phyloP scores from a whole-genome alignment of 1,139 yeast genomes.

The Sugiyamaella novakii region DNA sequence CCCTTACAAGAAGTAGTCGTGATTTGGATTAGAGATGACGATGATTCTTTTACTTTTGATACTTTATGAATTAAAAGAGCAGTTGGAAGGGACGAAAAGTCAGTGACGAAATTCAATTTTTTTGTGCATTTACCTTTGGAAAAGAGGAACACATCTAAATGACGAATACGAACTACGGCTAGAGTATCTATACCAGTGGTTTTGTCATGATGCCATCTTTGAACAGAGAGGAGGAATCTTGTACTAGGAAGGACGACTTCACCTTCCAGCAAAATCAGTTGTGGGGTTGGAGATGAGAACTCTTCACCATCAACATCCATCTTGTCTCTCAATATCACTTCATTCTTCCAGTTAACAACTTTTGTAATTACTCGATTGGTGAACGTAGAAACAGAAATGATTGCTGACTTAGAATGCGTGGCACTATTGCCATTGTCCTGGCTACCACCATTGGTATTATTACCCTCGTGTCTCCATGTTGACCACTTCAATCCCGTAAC shows the following conservation, averaged over 20 bases:
- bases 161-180: conserved; percentile 21
- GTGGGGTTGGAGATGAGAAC: background rate
- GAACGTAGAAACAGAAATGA: conserved; percentile 8
- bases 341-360: too few species aligned
- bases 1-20: conserved; percentile 28
- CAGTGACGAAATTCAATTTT: conserved; percentile 1
- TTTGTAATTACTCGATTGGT: conserved; percentile 2
- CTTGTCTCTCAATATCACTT: too few species aligned
- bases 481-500: conserved; percentile 23
- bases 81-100: conserved; percentile 2
- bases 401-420: background rate
- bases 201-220: conserved; percentile 14
- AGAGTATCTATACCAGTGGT: conserved; percentile 5
- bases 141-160: conserved; percentile 18
- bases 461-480: conserved; percentile 6
- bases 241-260: conserved; percentile 8
- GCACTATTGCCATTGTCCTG: background rate
- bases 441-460: background rate
- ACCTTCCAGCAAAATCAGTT: background rate
- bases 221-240: conserved; percentile 16
- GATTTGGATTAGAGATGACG: conserved; percentile 14
- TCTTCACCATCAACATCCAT: conserved; percentile 10
- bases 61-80: conserved; percentile 10
- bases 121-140: background rate
- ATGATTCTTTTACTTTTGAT: conserved; percentile 1